A percentile compares a stretch with the other conserved stretches of the same genome.
Conservation (phyloP, 2,329 filamentous ascomycete genomes). For the Aspergillus intermedius region DNA sequence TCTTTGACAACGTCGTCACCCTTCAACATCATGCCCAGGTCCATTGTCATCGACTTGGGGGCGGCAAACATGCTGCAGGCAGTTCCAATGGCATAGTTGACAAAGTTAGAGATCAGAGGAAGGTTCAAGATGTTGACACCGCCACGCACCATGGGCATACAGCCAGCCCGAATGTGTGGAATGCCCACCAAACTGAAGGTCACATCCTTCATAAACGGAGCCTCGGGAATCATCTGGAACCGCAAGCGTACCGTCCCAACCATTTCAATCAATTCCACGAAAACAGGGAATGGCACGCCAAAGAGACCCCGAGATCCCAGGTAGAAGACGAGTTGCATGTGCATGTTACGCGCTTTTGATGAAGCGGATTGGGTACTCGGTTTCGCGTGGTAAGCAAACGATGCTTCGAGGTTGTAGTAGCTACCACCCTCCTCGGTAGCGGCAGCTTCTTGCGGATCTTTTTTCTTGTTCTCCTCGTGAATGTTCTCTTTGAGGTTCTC, state of each 20-base stretch:
- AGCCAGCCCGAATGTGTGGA: slow-evolving; percentile 82
- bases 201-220: slow-evolving; percentile 84
- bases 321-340: slow-evolving; percentile 94
- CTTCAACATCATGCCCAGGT: slow-evolving; percentile 82
- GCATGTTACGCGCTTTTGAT: slow-evolving; percentile 87
- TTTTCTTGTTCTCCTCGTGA: slow-evolving; percentile 69
- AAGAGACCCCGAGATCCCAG: slow-evolving; percentile 84
- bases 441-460: slow-evolving; percentile 79
- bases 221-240: slow-evolving; percentile 78
- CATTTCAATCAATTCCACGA: slow-evolving; percentile 83
- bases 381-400: slow-evolving; percentile 83
- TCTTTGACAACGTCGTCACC: slow-evolving; percentile 88
- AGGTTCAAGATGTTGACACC: slow-evolving; percentile 88
- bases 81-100: slow-evolving; percentile 87
- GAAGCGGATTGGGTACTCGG: slow-evolving; percentile 64
- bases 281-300: slow-evolving; percentile 79
- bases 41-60: slow-evolving; percentile 87
- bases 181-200: slow-evolving; percentile 93
- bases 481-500: slow-evolving; percentile 75
- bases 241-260: slow-evolving; percentile 80
- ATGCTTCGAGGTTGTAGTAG: slow-evolving; percentile 87
- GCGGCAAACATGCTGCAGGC: slow-evolving; percentile 88
- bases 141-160: slow-evolving; percentile 83
- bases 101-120: slow-evolving; percentile 89
- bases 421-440: slow-evolving; percentile 86